These are phyloP conservation scores for Sporisorium graminicola DNA, from an alignment of 1,284 basidiomycete species.

Conservation along the genomic window DNA sequence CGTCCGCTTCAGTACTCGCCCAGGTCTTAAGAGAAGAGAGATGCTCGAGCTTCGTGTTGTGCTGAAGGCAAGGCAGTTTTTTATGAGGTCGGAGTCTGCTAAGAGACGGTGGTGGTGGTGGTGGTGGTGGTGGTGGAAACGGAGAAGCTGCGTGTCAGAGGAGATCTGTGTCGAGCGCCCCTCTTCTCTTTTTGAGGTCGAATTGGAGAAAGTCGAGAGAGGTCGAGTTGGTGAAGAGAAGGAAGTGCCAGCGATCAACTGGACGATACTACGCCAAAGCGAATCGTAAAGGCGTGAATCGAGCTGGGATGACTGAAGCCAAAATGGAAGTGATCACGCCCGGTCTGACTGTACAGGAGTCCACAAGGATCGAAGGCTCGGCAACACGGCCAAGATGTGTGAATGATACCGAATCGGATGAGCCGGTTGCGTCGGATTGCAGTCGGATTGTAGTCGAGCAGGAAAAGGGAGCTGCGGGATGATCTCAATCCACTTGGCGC, in stretches of 20 bases:
- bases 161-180: too few species aligned
- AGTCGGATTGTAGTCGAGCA: too few species aligned
- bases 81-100: not conserved
- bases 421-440: not conserved
- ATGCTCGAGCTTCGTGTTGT: not conserved
- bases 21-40: not conserved
- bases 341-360: not conserved
- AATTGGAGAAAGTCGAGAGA: too few species aligned
- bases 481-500: not conserved
- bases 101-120: not conserved
- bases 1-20: not conserved
- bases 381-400: not conserved
- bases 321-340: not conserved
- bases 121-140: not conserved
- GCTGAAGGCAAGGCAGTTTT: not conserved
- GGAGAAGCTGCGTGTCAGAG: too few species aligned
- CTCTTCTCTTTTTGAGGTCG: constrained; percentile 1
- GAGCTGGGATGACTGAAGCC: constrained; percentile 2
- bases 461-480: not conserved
- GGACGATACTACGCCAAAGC: too few species aligned
- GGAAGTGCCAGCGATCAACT: too few species aligned
- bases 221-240: not conserved
- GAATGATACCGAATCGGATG: too few species aligned
- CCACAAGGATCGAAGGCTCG: not conserved
- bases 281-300: not conserved